Evolutionary conservation across 2,329 filamentous ascomycete genomes (phyloP).

Genomic region (Beauveria sp.): DNA sequence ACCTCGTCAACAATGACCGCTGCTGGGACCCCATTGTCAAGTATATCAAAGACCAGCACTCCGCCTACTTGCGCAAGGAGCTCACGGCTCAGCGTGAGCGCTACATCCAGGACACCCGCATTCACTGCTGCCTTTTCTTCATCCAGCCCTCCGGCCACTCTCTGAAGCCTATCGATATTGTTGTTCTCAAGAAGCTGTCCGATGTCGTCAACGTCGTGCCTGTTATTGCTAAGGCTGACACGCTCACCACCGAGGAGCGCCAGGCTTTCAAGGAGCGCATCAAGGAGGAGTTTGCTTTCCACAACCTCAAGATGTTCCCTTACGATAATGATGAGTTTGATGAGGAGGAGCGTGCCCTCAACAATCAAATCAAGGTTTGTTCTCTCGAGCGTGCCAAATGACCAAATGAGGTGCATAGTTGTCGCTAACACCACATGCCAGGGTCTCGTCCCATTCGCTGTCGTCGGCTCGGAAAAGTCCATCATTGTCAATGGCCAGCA

Average conservation of each 20-base stretch:
- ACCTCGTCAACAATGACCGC: conserved; percentile 99
- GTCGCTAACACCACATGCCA: conserved; percentile 35
- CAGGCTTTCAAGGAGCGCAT: conserved; percentile 97
- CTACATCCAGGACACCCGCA: conserved; percentile 98
- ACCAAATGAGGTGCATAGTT: background rate
- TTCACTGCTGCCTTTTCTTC: conserved; percentile 99
- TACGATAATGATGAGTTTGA: conserved; percentile 99
- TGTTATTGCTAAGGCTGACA: conserved; percentile 97
- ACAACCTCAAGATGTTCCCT: conserved; percentile 99
- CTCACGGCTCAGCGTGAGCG: conserved; percentile 97
- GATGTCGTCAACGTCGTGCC: conserved; percentile 99
- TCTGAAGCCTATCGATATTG: conserved; percentile 98
- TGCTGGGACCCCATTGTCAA: conserved; percentile 99
- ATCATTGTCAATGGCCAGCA: conserved; percentile 97
- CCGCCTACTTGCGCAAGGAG: conserved; percentile 97
- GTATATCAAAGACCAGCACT: conserved; percentile 99
- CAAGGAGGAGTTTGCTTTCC: conserved; percentile 99
- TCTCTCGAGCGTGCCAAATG: background rate
- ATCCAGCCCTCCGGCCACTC: conserved; percentile 98
- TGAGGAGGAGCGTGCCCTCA: conserved; percentile 88
- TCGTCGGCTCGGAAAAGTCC: conserved; percentile 95
- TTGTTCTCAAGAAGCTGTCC: conserved; percentile 98
- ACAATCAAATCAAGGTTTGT: conserved; percentile 89
- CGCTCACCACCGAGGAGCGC: conserved; percentile 90
- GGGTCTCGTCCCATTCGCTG: conserved; percentile 93